These are phyloP conservation scores for Colletotrichum tabaci DNA, from an alignment of 2,329 filamentous ascomycete species.

Conservation along the genomic window DNA sequence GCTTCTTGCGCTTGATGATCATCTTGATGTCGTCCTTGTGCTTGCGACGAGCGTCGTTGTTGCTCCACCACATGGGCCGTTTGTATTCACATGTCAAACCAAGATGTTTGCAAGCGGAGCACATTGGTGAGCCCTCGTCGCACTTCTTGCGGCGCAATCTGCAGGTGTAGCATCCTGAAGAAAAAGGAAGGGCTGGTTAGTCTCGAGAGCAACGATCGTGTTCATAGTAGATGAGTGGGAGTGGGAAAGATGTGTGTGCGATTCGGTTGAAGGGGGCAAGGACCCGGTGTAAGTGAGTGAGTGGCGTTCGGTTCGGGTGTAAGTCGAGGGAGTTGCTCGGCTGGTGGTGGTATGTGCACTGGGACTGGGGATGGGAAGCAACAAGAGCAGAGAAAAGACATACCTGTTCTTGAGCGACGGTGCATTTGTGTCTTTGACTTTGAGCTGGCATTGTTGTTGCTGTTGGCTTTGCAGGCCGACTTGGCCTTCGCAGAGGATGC, in stretches of 20 bases:
- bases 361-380: slow-evolving; percentile 39
- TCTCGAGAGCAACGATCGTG: slow-evolving; percentile 21
- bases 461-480: slow-evolving; percentile 66
- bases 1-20: slow-evolving; percentile 97
- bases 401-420: slow-evolving; percentile 94
- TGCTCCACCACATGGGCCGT: slow-evolving; percentile 97
- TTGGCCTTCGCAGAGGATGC: slow-evolving; percentile 73
- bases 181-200: slow-evolving; percentile 21
- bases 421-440: slow-evolving; percentile 90
- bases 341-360: not conserved
- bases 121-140: slow-evolving; percentile 74
- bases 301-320: slow-evolving; percentile 45
- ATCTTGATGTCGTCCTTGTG: slow-evolving; percentile 98
- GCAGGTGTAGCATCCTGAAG: slow-evolving; percentile 77
- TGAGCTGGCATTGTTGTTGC: slow-evolving; percentile 64
- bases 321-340: slow-evolving; percentile 49
- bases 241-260: slow-evolving; percentile 32
- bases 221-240: slow-evolving; percentile 43
- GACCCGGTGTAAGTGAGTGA: slow-evolving; percentile 32
- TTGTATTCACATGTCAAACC: slow-evolving; percentile 96
- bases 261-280: slow-evolving; percentile 42
- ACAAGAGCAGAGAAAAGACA: slow-evolving; percentile 44
- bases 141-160: slow-evolving; percentile 78
- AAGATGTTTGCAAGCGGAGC: slow-evolving; percentile 79
- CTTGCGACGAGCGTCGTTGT: slow-evolving; percentile 84